Evolutionary conservation across 2,329 filamentous ascomycete genomes (phyloP), one percentile per base, ranked within the genome.

Genomic region (Xylaria sp.): DNA sequence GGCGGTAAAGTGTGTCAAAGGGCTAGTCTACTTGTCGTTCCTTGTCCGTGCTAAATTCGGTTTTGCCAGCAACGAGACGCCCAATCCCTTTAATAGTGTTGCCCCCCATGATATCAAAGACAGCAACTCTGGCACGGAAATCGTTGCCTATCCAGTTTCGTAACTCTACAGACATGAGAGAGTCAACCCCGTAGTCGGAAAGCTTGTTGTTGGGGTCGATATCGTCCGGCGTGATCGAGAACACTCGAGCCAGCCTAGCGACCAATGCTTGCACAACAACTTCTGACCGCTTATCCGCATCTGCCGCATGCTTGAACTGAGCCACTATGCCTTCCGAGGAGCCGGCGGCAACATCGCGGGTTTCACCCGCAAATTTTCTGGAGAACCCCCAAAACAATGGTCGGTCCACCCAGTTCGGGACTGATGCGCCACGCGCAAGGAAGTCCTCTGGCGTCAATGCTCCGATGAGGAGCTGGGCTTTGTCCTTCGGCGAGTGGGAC

Each of bases 141-240:
- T 60, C 60, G 6, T 51, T 48, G 16, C 44, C 44, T 4, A 72
- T 64, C 60, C 67, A 72, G 19, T 67, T 68, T 1, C 69, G 57
- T 39, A 71, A 39, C 40, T 72, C 69, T 1, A 71, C 63, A 2
- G 68, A 69, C 40, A 71, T 63, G 1, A 71, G 63, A 0, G 69
- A 71, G 54, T 71, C 68, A 2, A 71, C 63, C 2, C 68, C 68
- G 39, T 65, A 65, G 6, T 60, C 63, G 0, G 67, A 67, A 1
- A 71, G 54, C 13, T 61, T 59, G 45, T 62, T 63, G 13, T 51
- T 44, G 1, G 52, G 20, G 37, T 69, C 63, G 7, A 71, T 60
- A 19, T 69, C 66, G 9, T 59, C 50, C 4, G 54, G 43, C 7
- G 60, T 38, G 6, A 68, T 60, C 11, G 49, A 44, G 46, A 69